Base-by-base conservation (phyloP, 257 asterid genomes). In the Cinchona pubescens region DNA sequence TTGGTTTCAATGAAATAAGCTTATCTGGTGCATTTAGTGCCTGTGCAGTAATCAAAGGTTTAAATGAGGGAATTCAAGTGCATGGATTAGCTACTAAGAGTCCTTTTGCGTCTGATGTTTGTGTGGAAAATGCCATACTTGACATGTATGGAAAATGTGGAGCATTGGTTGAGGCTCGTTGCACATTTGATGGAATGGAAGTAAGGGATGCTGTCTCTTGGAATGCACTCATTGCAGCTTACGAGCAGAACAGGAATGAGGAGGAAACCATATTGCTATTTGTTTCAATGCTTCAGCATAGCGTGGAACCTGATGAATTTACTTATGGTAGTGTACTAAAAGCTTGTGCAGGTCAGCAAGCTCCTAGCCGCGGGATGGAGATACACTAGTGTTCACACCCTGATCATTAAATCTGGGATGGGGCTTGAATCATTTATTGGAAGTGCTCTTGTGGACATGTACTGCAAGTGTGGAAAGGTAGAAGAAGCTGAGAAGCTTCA, bases 131-230 rank as follows among this genome's bases (percentile, higher is more conserved):
- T 84, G 95, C 97, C 69, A 80, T 85, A 76, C 84, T 93, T 67
- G 96, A 91, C 79, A 91, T 90, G 98, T 91, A 93, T 71, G 98
- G 97, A 69, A 91, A 91, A 83, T 93, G 95, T 60, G 91, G 93
- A 73, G 84, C 87, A 25, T 66, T 90, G 75, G 40, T 13, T 35
- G 93, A 91, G 74, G 98, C 98, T 81, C 87, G 80, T 23, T 79
- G 48, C 16, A 23, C 84, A 30, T 93, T 93, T 74, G 88, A 86
- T 51, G 87, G 85, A 72, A 93, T 93, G 98, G 85, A 88, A 59
- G 66, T 37, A 49, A 83, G 92, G 81, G 98, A 93, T 82, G 92
- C 92, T 19, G 98, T 93, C 35, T 91, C 98, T 7, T 93, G 95
- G 96, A 93, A 90, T 76, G 88, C 97, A 14, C 76, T 87, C 49